phyloP scores from a whole-genome alignment of 495 filamentous ascomycete species.

The Trichocladium antarcticum region DNA sequence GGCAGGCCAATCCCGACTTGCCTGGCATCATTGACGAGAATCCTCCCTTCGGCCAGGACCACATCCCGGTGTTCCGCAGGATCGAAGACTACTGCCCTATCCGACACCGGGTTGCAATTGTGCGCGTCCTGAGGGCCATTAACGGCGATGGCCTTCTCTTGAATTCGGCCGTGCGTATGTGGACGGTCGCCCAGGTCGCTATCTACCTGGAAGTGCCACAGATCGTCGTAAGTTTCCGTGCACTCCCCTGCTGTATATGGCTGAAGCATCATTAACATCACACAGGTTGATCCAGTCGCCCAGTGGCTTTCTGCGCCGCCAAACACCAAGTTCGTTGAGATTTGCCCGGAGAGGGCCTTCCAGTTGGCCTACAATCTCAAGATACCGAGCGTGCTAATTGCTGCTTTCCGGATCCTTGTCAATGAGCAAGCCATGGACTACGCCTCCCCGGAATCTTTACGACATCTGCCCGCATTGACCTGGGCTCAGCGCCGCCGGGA shows the following conservation, averaged over 20 bases:
- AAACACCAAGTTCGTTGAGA: conserved; percentile 36
- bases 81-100: conserved; percentile 48
- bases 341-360: conserved; percentile 36
- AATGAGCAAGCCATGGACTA: conserved; percentile 51
- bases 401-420: conserved; percentile 36
- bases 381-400: conserved; percentile 26
- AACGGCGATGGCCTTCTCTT: conserved; percentile 40
- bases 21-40: conserved; percentile 19
- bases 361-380: conserved; percentile 30
- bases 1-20: conserved; percentile 6
- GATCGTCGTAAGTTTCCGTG: conserved; percentile 25
- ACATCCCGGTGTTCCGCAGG: conserved; percentile 19
- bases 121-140: conserved; percentile 45
- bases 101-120: conserved; percentile 50
- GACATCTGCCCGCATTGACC: conserved; percentile 4
- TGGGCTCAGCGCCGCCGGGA: conserved; percentile 21
- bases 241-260: too few species aligned
- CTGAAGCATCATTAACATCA: neutral
- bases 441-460: conserved; percentile 33
- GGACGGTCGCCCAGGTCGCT: conserved; percentile 50
- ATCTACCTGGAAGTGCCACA: conserved; percentile 43
- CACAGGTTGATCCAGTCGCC: conserved; percentile 20
- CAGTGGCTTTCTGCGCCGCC: conserved; percentile 35
- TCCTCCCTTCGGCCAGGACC: neutral
- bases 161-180: conserved; percentile 55